Evolutionary conservation across 2,329 filamentous ascomycete genomes (phyloP).

Genomic region (Incumbomyces lentus): DNA sequence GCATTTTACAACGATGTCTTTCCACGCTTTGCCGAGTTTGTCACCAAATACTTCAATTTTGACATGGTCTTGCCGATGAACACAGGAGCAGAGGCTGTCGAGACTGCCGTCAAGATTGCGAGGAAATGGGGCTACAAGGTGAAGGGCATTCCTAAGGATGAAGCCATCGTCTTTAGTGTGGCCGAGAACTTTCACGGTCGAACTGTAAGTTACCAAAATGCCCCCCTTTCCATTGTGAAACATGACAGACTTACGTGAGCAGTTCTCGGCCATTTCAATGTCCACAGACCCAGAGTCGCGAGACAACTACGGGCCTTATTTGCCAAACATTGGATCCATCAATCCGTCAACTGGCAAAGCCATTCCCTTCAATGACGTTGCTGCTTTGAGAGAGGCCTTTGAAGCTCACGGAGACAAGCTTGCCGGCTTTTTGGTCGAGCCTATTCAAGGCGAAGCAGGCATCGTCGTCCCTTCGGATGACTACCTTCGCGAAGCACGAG

Average conservation of each 20-base stretch:
- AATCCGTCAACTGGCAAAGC: conserved; percentile 65
- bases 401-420: conserved; percentile 73
- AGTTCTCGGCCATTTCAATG: conserved; percentile 92
- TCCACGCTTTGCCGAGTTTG: conserved; percentile 86
- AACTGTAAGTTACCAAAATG: conserved; percentile 52
- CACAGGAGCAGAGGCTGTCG: conserved; percentile 89
- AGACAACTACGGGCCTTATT: conserved; percentile 92
- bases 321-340: conserved; percentile 72
- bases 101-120: conserved; percentile 92
- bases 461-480: conserved; percentile 88
- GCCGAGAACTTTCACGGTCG: conserved; percentile 93
- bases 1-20: conserved; percentile 99
- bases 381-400: conserved; percentile 67
- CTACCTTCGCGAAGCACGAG: conserved; percentile 71
- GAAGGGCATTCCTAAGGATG: conserved; percentile 74
- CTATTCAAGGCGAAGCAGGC: conserved; percentile 93
- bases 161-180: conserved; percentile 75
- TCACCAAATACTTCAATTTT: conserved; percentile 79
- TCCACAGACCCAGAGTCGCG: conserved; percentile 91
- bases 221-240: neutral
- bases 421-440: conserved; percentile 88
- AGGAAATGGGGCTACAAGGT: conserved; percentile 97
- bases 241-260: conserved; percentile 14
- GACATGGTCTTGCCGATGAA: conserved; percentile 99
- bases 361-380: conserved; percentile 78